Conservation (phyloP, 2,329 filamentous ascomycete genomes). For the Arthrinium phaeospermum region DNA sequence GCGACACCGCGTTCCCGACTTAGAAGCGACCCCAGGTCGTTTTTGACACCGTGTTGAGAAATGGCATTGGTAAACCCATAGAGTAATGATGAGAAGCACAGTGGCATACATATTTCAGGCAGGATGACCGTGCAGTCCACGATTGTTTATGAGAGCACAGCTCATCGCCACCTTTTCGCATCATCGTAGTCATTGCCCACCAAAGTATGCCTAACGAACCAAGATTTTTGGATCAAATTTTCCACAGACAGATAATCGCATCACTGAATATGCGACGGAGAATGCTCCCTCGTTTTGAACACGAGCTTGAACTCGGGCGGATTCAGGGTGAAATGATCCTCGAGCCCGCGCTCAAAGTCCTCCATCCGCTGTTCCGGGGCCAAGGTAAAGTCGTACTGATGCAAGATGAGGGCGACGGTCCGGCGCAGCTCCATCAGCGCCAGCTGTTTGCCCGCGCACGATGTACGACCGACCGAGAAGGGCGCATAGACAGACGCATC, state of each 20-base stretch:
- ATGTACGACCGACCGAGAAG: conserved; percentile 38
- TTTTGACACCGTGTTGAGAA: too few species aligned
- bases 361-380: conserved; percentile 18
- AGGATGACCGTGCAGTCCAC: too few species aligned
- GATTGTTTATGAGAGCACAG: too few species aligned
- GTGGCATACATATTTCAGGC: too few species aligned
- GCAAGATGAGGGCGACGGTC: conserved; percentile 18
- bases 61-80: too few species aligned
- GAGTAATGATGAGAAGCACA: too few species aligned
- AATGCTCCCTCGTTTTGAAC: neutral
- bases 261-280: neutral
- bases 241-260: neutral
- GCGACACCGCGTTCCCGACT: too few species aligned
- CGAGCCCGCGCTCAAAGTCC: neutral
- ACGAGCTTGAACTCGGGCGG: conserved; percentile 13
- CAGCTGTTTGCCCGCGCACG: conserved; percentile 44
- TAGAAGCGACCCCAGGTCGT: too few species aligned
- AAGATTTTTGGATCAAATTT: too few species aligned
- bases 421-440: conserved; percentile 39
- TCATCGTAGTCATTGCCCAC: too few species aligned
- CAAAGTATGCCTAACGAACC: neutral
- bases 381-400: conserved; percentile 21
- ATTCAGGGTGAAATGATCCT: conserved; percentile 18
- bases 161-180: too few species aligned
- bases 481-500: conserved; percentile 34